Evolutionary conservation across 331 rosid genomes (phyloP), one percentile per base, ranked within the genome.

Genomic region (Ulmus americana): DNA sequence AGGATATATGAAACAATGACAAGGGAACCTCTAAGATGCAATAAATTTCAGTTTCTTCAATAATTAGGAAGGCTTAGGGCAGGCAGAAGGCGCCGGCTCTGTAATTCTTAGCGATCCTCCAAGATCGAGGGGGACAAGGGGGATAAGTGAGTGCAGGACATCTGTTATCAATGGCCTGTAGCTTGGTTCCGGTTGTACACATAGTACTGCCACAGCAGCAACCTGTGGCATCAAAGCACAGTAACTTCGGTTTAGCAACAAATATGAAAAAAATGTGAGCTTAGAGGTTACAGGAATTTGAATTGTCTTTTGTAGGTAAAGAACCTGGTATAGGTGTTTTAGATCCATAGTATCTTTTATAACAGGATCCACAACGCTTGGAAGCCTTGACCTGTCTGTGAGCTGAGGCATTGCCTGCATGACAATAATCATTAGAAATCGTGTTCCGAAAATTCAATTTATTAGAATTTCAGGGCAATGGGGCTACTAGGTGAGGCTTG

Each of bases 381-480:
- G 95, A 73, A 92, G 95, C 80, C 83, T 86, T 14, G 88, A 79
- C 74, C 98, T 77, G 76, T 92, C 91, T 1, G 91, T 85, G 61
- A 92, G 85, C 76, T 86, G 95, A 57, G 97, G 96, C 84, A 89
- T 85, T 61, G 98, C 98, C 98, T 92, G 80, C 84, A 87, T 63
- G 70, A 74, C 59, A 40, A 64, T 65, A 59, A 67, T 35, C 40
- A 71, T 61, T 40, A 53, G 66, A 67, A 49, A 74, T 58, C 6
- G 54, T 41, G 58, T 69, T 76, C 69, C 55, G 78, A 61, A 60
- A 38, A 69, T 69, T 39, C 28, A 68, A 28, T 28, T 28, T 28
- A 28, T 28, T 28, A 28, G 42, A 53, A 48, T 60, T 70, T 0
- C 56, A 67, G 55, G 59, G 41, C 57, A 66, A 53, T 72, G 43